Evolutionary conservation across 1,284 basidiomycete species (phyloP).

Genomic region (Tetrapyrgos nigripes): DNA sequence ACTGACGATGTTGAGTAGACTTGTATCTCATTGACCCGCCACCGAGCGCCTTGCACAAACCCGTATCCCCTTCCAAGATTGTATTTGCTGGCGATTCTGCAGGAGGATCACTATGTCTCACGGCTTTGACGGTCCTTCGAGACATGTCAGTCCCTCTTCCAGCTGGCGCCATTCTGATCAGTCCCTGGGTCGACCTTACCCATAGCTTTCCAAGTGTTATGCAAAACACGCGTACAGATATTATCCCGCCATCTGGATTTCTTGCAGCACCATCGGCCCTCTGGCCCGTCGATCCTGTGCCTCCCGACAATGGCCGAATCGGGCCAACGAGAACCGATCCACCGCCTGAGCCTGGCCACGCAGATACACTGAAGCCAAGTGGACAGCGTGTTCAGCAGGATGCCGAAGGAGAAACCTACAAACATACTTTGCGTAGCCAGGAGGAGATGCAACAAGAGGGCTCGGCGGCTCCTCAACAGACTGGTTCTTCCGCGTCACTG

Average conservation of each 20-base stretch:
- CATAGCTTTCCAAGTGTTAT: constrained; percentile 87
- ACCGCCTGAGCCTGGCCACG: constrained; percentile 57
- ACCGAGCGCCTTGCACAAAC: constrained; percentile 66
- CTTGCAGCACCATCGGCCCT: constrained; percentile 61
- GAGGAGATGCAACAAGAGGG: constrained; percentile 41
- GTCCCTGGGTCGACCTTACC: constrained; percentile 86
- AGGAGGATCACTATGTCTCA: constrained; percentile 77
- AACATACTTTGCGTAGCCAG: constrained; percentile 35
- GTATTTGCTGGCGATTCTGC: constrained; percentile 88
- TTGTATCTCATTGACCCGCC: constrained; percentile 85
- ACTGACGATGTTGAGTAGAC: constrained; percentile 47
- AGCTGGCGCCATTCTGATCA: constrained; percentile 79
- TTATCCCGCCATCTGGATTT: constrained; percentile 68
- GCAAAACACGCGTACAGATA: constrained; percentile 73
- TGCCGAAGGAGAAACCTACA: constrained; percentile 20
- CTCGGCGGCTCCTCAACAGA: not conserved
- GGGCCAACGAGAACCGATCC: constrained; percentile 43
- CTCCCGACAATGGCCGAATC: constrained; percentile 44
- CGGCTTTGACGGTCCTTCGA: constrained; percentile 75
- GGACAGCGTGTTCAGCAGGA: constrained; percentile 31
- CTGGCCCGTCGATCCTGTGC: constrained; percentile 58
- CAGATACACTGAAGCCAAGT: constrained; percentile 52
- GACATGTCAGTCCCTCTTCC: constrained; percentile 79
- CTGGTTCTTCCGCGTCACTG: not conserved
- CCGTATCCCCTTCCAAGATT: constrained; percentile 76